Evolutionary conservation across 2,329 filamentous ascomycete genomes (phyloP).

Genomic region (Ceratocystis ficicola): DNA sequence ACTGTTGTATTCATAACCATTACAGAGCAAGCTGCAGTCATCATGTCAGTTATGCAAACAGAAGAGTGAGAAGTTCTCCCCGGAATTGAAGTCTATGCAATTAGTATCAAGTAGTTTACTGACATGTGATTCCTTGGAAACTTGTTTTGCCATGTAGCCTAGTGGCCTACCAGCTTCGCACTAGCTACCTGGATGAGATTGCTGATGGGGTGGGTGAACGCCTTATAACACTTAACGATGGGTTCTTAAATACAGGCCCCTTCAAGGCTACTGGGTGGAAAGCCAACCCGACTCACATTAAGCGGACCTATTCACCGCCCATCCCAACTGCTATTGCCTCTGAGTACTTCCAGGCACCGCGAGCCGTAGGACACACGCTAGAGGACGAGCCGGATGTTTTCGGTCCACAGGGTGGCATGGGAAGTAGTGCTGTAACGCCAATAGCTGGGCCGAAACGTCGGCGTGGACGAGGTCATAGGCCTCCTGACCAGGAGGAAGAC

Average conservation of each 20-base stretch:
- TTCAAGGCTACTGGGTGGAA: constrained; percentile 78
- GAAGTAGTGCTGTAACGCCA: constrained; percentile 54
- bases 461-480: constrained; percentile 55
- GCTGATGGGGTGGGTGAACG: constrained; percentile 77
- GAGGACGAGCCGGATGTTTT: constrained; percentile 62
- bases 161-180: constrained; percentile 69
- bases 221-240: constrained; percentile 67
- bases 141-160: constrained; percentile 40
- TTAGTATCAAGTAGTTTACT: not conserved
- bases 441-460: constrained; percentile 56
- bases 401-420: constrained; percentile 57
- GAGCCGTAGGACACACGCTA: constrained; percentile 49
- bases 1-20: not conserved
- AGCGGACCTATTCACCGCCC: constrained; percentile 73
- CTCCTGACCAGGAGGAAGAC: constrained; percentile 59
- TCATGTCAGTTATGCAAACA: constrained; percentile 21
- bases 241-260: constrained; percentile 64
- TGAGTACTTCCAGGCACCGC: constrained; percentile 69
- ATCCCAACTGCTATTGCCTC: constrained; percentile 73
- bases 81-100: not conserved
- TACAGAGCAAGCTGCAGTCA: constrained; percentile 24
- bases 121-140: not conserved
- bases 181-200: constrained; percentile 66
- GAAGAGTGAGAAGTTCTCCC: constrained; percentile 20
- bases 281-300: constrained; percentile 59